A percentile compares a stretch with the other conserved stretches of the same genome.
Evolutionary conservation across 192 early-diverging fungal species (phyloP).

Genomic region (Pilobolus umbonatus): DNA sequence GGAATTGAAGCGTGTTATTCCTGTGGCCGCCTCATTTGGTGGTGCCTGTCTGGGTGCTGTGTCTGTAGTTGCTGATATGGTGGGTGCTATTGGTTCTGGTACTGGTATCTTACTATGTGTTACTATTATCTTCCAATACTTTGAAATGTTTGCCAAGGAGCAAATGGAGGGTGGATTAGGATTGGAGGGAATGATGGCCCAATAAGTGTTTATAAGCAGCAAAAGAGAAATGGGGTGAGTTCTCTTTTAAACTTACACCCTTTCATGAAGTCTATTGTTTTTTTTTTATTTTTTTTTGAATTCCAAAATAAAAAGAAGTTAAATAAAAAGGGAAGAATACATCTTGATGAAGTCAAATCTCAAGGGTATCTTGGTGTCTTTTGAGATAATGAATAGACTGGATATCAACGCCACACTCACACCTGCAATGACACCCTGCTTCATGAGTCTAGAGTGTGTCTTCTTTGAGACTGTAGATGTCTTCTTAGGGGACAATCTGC

Average conservation of each 20-base stretch:
- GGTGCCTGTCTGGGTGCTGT: constrained; percentile 95
- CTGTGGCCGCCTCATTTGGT: constrained; percentile 95
- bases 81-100: constrained; percentile 98
- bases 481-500: background rate
- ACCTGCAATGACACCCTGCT: constrained; percentile 2
- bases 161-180: constrained; percentile 33
- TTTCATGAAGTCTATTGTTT: too few species aligned
- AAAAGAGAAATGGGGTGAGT: too few species aligned
- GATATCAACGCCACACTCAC: constrained; percentile 7
- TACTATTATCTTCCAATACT: constrained; percentile 69
- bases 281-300: too few species aligned
- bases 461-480: background rate
- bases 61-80: constrained; percentile 93
- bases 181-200: constrained; percentile 30
- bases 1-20: constrained; percentile 99
- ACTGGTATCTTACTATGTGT: constrained; percentile 98
- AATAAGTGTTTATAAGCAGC: too few species aligned
- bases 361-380: constrained; percentile 12
- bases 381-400: background rate
- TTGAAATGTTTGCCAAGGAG: constrained; percentile 43
- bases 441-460: background rate
- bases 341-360: constrained; percentile 10
- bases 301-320: too few species aligned
- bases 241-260: too few species aligned
- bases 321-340: too few species aligned